Evolutionary conservation across 345 rosid species (phyloP), one percentile per base, ranked within the genome.

Genomic region (Arabidopsis suecica): DNA sequence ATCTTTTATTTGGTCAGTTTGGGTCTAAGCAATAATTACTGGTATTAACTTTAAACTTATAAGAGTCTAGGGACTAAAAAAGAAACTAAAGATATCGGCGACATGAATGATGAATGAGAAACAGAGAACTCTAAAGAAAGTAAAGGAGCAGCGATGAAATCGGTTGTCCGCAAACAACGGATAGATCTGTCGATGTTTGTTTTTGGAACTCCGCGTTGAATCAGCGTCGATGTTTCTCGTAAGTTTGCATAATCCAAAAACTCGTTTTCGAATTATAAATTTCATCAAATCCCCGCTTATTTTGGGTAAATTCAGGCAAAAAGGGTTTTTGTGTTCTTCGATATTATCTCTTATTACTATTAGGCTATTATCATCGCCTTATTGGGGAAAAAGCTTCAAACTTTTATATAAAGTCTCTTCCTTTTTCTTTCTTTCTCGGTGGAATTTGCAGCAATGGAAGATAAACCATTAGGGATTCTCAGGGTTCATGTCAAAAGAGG

Each of bases 401-500:
- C 25, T 50, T 45, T 45, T 45, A 11, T 3, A 0, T 32, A 34
- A 68, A 68, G 62, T 68, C 50, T 54, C 61, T 38, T 23, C 44
- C 72, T n/a, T 53, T 34, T 34, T 14, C 13, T 66, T 34, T 20
- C 5, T 60, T 28, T 59, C 20, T 67, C 14, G 44, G 55, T 41
- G 56, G 50, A 51, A 9, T 69, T 57, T 57, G 61, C 45, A 65
- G 68, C 56, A 1, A 85, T 87, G 88, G 91, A 87, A 5, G 72
- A 75, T 34, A 78, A 78, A 65, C 36, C 72, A 1, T 34, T 72
- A 23, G 91, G 91, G 49, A 81, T 85, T 68, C 66, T 87, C 9
- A 76, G 76, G 41, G 68, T 87, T 69, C 84, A 76, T 70, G 86
- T 87, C 22, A 66, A 34, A 63, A 74, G 77, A 78, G 91, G 88